A percentile compares a stretch with the other conserved stretches of the same genome.
phyloP scores from a whole-genome alignment of 2,329 filamentous ascomycete genomes.

The Diaporthe sp. region DNA sequence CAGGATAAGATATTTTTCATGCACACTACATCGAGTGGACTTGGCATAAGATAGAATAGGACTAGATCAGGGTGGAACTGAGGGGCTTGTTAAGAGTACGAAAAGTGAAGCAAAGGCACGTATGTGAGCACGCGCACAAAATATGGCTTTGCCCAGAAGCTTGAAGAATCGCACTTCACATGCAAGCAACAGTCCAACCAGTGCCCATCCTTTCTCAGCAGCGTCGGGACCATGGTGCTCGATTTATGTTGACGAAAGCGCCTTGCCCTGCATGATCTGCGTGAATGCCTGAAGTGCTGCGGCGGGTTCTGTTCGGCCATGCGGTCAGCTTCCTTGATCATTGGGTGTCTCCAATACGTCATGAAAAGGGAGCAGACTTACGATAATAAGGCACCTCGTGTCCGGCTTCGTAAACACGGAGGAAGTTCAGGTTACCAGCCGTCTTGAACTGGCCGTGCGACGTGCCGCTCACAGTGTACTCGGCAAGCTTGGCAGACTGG shows the following conservation, averaged over 20 bases:
- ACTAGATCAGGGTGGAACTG: not conserved
- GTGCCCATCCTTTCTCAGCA: not conserved
- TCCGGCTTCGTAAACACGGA: constrained; percentile 54
- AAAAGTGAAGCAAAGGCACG: not conserved
- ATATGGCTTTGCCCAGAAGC: not conserved
- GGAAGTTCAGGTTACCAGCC: constrained; percentile 62
- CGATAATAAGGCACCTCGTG: constrained; percentile 43
- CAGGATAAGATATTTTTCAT: not conserved
- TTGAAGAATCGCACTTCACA: not conserved
- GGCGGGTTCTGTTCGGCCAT: constrained; percentile 28
- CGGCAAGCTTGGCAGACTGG: constrained; percentile 50
- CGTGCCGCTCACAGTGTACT: constrained; percentile 64
- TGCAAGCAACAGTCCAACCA: not conserved
- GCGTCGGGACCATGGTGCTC: too few relatives aligned
- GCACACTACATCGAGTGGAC: not conserved
- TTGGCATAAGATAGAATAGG: not conserved
- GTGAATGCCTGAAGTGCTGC: constrained; percentile 41
- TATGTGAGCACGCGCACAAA: not conserved
- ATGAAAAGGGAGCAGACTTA: constrained; percentile 25
- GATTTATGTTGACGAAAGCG: constrained; percentile 36
- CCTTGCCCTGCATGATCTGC: constrained; percentile 39
- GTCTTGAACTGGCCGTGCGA: constrained; percentile 65
- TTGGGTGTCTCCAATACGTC: not conserved
- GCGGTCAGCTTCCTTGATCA: not conserved
- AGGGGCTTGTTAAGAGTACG: not conserved